Evolutionary conservation across 73 alveolate genomes (phyloP), one percentile per base, ranked within the genome.

Genomic region (Breviolum minutum): DNA sequence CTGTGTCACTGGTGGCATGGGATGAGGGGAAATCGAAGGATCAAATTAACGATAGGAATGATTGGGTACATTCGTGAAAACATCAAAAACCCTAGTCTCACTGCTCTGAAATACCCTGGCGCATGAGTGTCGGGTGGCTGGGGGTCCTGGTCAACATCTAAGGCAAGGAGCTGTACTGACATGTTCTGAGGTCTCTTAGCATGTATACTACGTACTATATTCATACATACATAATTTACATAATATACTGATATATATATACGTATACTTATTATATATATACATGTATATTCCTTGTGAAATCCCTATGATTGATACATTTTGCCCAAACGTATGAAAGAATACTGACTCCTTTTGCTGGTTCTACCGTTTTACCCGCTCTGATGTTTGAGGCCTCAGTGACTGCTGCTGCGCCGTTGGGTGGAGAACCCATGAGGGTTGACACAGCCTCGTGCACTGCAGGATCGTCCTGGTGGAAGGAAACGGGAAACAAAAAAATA

Each of bases 381-480:
- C 26, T 69, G 2, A 20, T 69, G 20, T 69, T 40, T 40, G 63
- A 29, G 48, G 24, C 97, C 97, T 91, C 97, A 19, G 97, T 91
- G 66, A 91, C 97, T 19, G 97, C 89, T 20, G 97, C 97, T 7
- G 97, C 89, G 17, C 97, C 63, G n/a, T 17, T 54, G 89, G 97
- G 91, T 9, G 97, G 97, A 63, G 97, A 63, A n/a, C 97, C 97
- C 97, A 91, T 91, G 80, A 91, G 88, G 97, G 89, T 63, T 30
- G 88, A 14, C 14, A 91, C 71, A 22, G 97, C 97, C 62, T 29
- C 77, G 66, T 73, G 89, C 74, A 91, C 97, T 9, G 97, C 97
- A 10, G 89, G 89, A 66, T 91, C 97, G 40, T 91, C 97, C 97
- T 91, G 73, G 87, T 32, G 87, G 66, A 12, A 61, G 12, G 63